Conservation (phyloP, 2,329 filamentous ascomycete species). For the Bipolaris bicolor region DNA sequence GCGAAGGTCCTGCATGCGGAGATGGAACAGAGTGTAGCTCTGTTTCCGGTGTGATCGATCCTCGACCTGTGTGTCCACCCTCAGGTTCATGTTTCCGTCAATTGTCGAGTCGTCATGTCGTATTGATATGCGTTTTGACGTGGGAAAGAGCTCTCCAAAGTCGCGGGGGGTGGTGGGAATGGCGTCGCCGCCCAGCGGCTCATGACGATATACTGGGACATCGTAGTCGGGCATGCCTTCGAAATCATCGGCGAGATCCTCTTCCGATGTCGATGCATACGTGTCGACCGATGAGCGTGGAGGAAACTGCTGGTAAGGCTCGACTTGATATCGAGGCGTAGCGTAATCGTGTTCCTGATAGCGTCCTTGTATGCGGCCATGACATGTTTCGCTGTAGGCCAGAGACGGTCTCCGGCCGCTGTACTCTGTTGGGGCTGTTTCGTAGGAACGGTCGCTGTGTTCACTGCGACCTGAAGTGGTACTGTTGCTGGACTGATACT, state of each 20-base stretch:
- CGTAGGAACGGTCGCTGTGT: constrained; percentile 43
- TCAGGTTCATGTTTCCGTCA: constrained; percentile 96
- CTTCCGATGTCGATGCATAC: constrained; percentile 75
- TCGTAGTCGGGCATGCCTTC: constrained; percentile 59
- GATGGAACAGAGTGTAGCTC: constrained; percentile 82
- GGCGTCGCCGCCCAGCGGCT: constrained; percentile 68
- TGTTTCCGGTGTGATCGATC: constrained; percentile 63
- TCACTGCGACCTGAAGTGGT: constrained; percentile 28
- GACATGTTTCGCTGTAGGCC: constrained; percentile 39
- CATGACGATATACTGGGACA: constrained; percentile 66
- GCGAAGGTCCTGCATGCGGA: constrained; percentile 91
- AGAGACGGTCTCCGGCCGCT: constrained; percentile 39
- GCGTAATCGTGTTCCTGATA: constrained; percentile 35
- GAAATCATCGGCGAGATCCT: constrained; percentile 58
- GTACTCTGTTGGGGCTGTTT: constrained; percentile 46
- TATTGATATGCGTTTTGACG: constrained; percentile 78
- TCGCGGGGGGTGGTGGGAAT: constrained; percentile 79
- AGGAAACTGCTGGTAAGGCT: constrained; percentile 22
- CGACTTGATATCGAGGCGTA: constrained; percentile 15
- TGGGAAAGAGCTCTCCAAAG: constrained; percentile 87
- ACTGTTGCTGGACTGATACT: constrained; percentile 43
- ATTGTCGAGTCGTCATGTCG: constrained; percentile 87
- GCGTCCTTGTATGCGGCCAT: constrained; percentile 38
- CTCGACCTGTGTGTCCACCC: constrained; percentile 77
- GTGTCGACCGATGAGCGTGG: constrained; percentile 72